Conservation (phyloP, 1,284 basidiomycete species). For the Puccinia polysora region DNA sequence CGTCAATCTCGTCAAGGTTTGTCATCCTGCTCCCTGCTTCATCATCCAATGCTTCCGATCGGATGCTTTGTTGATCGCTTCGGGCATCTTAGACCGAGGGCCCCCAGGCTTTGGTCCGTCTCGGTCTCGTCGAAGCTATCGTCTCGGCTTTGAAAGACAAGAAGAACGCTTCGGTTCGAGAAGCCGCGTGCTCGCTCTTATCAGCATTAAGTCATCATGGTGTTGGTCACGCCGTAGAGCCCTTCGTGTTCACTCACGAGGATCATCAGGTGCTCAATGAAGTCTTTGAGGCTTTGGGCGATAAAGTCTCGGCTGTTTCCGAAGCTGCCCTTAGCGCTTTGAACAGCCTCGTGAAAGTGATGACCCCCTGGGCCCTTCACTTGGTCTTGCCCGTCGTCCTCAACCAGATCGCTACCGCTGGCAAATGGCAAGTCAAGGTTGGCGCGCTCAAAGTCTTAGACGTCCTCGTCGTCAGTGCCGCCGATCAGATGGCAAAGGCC, state of each 20-base stretch:
- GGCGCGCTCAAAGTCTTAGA: slow-evolving; percentile 79
- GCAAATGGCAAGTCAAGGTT: slow-evolving; percentile 99
- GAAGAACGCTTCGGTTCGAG: slow-evolving; percentile 77
- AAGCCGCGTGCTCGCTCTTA: slow-evolving; percentile 73
- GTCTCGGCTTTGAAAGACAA: slow-evolving; percentile 83
- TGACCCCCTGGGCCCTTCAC: slow-evolving; percentile 84
- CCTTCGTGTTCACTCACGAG: slow-evolving; percentile 71
- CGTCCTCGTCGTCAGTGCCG: slow-evolving; percentile 80
- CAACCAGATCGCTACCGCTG: slow-evolving; percentile 88
- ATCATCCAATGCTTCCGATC: background rate
- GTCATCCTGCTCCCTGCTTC: background rate
- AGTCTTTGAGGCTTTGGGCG: slow-evolving; percentile 84
- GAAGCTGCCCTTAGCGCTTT: slow-evolving; percentile 81
- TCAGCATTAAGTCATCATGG: slow-evolving; percentile 67
- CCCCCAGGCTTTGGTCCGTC: slow-evolving; percentile 69
- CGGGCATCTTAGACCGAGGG: slow-evolving; percentile 59
- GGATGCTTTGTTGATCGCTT: background rate
- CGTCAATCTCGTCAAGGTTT: slow-evolving; percentile 55
- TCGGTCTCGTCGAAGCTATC: slow-evolving; percentile 73
- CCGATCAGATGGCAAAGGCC: slow-evolving; percentile 77
- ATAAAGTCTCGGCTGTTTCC: slow-evolving; percentile 81
- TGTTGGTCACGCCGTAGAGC: slow-evolving; percentile 79
- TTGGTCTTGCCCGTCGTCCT: slow-evolving; percentile 85
- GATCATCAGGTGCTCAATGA: slow-evolving; percentile 68
- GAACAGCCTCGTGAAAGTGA: slow-evolving; percentile 69